phyloP scores from a whole-genome alignment of 2,329 filamentous ascomycete genomes.

The Teratosphaeria gauchensis region DNA sequence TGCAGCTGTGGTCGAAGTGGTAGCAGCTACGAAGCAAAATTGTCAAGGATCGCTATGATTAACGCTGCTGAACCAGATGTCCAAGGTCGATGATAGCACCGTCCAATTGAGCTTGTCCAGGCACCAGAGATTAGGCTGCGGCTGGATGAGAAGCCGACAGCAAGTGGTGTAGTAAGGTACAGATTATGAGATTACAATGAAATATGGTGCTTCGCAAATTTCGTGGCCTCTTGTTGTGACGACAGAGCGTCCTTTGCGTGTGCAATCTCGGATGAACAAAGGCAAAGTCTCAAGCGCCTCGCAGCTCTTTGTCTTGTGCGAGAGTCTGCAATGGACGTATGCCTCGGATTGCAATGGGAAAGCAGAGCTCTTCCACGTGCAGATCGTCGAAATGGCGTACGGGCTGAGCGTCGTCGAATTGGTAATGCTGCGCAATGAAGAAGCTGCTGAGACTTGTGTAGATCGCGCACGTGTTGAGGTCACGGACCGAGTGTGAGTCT shows the following conservation, averaged over 20 bases:
- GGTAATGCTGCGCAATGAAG: neutral
- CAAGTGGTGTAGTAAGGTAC: slow-evolving; percentile 14
- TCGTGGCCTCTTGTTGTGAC: slow-evolving; percentile 6
- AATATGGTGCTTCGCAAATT: slow-evolving; percentile 14
- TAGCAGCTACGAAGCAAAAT: slow-evolving; percentile 5
- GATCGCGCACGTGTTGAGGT: neutral
- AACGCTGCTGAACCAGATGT: slow-evolving; percentile 3
- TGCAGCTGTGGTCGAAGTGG: neutral
- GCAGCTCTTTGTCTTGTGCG: slow-evolving; percentile 5
- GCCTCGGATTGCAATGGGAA: neutral
- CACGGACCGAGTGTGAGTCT: slow-evolving; percentile 1
- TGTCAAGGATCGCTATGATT: slow-evolving; percentile 14
- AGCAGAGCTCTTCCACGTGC: neutral
- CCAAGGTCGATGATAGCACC: slow-evolving; percentile 6
- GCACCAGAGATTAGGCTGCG: slow-evolving; percentile 22
- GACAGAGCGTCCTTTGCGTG: slow-evolving; percentile 7
- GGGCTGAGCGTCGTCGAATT: neutral
- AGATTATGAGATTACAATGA: slow-evolving; percentile 26
- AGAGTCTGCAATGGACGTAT: neutral
- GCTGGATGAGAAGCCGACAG: slow-evolving; percentile 17
- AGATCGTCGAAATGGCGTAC: neutral
- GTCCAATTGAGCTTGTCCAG: slow-evolving; percentile 6
- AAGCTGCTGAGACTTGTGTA: neutral
- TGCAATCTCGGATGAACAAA: neutral
- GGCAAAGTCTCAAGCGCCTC: neutral